These are phyloP conservation scores for Fusarium sp. DNA, from an alignment of 2,329 filamentous ascomycete genomes.

Conservation along the genomic window DNA sequence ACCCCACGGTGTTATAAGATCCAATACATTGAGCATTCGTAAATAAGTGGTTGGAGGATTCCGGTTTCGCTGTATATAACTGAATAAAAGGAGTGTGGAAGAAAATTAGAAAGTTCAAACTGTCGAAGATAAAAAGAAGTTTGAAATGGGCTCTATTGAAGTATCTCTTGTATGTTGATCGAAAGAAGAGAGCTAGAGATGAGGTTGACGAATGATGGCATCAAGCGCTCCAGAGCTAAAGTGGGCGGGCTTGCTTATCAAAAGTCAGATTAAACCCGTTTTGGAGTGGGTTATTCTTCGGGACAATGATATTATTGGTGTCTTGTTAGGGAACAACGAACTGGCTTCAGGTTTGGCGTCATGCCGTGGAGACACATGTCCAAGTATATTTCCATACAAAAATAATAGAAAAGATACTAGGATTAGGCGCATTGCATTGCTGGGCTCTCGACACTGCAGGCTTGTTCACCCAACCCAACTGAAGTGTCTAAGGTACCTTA, in stretches of 20 bases:
- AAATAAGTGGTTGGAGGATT: neutral
- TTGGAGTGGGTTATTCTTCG: conserved; percentile 29
- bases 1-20: conserved; percentile 20
- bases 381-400: conserved; percentile 23
- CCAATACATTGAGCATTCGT: neutral
- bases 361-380: conserved; percentile 13
- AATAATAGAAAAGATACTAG: conserved; percentile 13
- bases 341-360: conserved; percentile 32
- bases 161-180: neutral
- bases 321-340: conserved; percentile 12
- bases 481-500: neutral
- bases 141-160: neutral
- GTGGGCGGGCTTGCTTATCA: conserved; percentile 15
- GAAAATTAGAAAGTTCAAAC: neutral
- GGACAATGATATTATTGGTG: conserved; percentile 20
- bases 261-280: conserved; percentile 17
- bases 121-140: neutral
- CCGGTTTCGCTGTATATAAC: neutral
- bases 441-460: conserved; percentile 8
- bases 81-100: neutral
- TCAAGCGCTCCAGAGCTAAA: conserved; percentile 20
- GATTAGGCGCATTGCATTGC: conserved; percentile 5
- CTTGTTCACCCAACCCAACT: conserved; percentile 17
- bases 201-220: conserved; percentile 27
- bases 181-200: conserved; percentile 18